These are phyloP conservation scores for Tricholoma furcatifolium DNA, from an alignment of 768 basidiomycete genomes.

Conservation along the genomic window DNA sequence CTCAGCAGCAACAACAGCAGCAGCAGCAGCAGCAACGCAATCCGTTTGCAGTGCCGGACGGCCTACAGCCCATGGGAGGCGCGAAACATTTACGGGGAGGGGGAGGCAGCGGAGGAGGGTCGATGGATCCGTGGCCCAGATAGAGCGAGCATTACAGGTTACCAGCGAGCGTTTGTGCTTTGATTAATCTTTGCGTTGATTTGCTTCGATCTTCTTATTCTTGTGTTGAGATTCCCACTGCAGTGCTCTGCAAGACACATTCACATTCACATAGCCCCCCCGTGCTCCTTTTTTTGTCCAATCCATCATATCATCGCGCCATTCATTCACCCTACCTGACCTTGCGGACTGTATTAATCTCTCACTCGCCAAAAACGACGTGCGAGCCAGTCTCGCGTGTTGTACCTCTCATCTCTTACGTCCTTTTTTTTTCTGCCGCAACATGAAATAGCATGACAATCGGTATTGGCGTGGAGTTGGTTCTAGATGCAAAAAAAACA, in stretches of 20 bases:
- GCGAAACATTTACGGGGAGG: conserved; percentile 59
- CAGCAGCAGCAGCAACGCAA: conserved; percentile 38
- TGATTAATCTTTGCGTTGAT: conserved; percentile 7
- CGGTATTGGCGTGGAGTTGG: not conserved
- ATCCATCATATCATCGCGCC: not conserved
- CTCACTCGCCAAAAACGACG: conserved; percentile 12
- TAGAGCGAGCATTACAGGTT: conserved; percentile 29
- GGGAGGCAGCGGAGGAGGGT: conserved; percentile 34
- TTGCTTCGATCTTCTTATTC: conserved; percentile 5
- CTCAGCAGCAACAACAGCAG: conserved; percentile 19
- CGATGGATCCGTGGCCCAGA: conserved; percentile 75
- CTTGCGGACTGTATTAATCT: not conserved
- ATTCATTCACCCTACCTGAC: conserved; percentile 7
- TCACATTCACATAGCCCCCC: too few relatives aligned
- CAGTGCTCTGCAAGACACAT: conserved; percentile 6
- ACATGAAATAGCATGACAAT: conserved; percentile 12
- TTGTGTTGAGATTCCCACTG: conserved; percentile 5
- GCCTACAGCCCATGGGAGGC: conserved; percentile 36
- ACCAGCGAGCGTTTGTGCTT: not conserved
- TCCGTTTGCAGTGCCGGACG: conserved; percentile 38
- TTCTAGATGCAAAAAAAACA: too few relatives aligned
- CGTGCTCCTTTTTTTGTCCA: not conserved
- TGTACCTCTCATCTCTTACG: conserved; percentile 9
- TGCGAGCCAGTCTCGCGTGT: conserved; percentile 22
- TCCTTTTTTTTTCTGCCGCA: conserved; percentile 10